phyloP scores from a whole-genome alignment of 345 rosid species.

The Eutrema yunnanense region DNA sequence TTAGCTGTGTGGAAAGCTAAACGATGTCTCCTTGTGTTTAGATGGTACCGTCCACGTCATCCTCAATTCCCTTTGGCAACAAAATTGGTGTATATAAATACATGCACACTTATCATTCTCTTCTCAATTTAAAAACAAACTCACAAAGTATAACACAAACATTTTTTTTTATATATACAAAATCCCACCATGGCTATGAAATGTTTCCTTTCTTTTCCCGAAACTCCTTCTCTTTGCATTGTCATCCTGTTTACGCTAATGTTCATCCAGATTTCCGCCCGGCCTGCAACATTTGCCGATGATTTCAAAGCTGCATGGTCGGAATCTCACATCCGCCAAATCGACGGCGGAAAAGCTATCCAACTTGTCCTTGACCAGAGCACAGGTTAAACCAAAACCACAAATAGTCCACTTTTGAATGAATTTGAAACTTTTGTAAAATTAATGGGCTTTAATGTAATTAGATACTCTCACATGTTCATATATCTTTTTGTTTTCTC shows the following conservation, averaged over 20 bases:
- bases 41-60: slow-evolving; percentile 38
- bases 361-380: slow-evolving; percentile 75
- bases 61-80: slow-evolving; percentile 15
- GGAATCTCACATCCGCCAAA: slow-evolving; percentile 62
- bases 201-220: neutral
- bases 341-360: slow-evolving; percentile 67
- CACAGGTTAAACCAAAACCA: slow-evolving; percentile 42
- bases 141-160: neutral
- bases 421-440: neutral
- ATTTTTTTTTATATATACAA: neutral
- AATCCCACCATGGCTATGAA: slow-evolving; percentile 16
- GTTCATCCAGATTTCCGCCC: slow-evolving; percentile 31
- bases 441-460: neutral
- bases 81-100: slow-evolving; percentile 21
- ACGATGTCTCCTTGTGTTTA: slow-evolving; percentile 27
- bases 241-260: slow-evolving; percentile 22
- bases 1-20: slow-evolving; percentile 80
- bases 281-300: slow-evolving; percentile 55
- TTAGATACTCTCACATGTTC: neutral
- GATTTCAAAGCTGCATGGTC: slow-evolving; percentile 74
- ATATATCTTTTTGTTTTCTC: neutral
- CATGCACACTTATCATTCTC: slow-evolving; percentile 8
- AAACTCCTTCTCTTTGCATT: slow-evolving; percentile 18
- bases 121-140: slow-evolving; percentile 16
- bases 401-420: neutral